Base-by-base conservation (phyloP, 106 monocot genomes). In the Cymbidium sinense region DNA sequence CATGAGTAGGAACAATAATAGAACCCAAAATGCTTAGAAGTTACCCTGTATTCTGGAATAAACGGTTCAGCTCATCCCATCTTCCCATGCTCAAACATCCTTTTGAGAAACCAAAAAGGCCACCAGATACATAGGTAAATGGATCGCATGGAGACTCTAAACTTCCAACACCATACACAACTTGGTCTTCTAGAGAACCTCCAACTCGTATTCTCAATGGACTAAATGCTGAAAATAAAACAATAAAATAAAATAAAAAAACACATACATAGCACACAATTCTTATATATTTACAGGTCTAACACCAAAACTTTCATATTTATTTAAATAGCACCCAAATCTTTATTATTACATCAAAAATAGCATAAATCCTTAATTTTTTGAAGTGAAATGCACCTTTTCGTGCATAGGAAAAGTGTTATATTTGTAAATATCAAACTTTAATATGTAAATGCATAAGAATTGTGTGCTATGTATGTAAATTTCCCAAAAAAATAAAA, bases 171-270 rank as follows among this genome's bases (percentile, higher is more conserved):
- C 82, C 91, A 85, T 89, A 96, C 5, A 88, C 73, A 19, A 96
- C 82, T 73, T 84, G 88, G 62, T 96, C 93, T 85, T 96, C 91
- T 81, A 96, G 84, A 30, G 91, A 85, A 7, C 96, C 96, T 83
- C 96, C 96, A 50, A 96, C 82, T 80, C 96, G 85, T 86, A 96
- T 89, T 81, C 93, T 50, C 47, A 94, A 70, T 0, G 55, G 37
- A 30, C 81, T 74, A 79, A 94, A 94, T 5, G 90, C 93, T 94
- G 76, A 67, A 15, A 23, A 43, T 50, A 28, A n/a, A 70, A 70
- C 27, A 19, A 64, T 2, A 75, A 37, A 39, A 39, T 7, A 65
- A 13, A n/a, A 51, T 36, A 2, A 34, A 25, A 20, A 55, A n/a
- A n/a, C n/a, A n/a, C n/a, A n/a, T n/a, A n/a, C n/a, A n/a, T n/a